Conservation (phyloP, 2,329 filamentous ascomycete species). For the Pyrenophora seminiperda region DNA sequence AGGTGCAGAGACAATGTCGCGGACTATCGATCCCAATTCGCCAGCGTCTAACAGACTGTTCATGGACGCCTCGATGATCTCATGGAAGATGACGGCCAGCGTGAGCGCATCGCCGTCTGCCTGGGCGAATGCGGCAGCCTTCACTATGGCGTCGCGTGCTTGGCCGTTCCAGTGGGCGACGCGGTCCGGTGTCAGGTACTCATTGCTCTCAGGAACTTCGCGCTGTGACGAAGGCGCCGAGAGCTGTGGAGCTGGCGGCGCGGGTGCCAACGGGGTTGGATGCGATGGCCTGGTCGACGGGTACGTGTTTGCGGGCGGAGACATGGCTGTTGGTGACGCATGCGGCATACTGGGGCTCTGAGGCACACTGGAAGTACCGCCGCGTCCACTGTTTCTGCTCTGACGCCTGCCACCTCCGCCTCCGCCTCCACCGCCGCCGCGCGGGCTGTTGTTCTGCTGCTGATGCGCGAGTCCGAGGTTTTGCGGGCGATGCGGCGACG, state of each 20-base stretch:
- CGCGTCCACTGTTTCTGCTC: slow-evolving; percentile 36
- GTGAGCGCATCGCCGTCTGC: slow-evolving; percentile 70
- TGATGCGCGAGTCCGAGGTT: slow-evolving; percentile 58
- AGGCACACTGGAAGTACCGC: slow-evolving; percentile 34
- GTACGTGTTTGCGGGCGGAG: slow-evolving; percentile 31
- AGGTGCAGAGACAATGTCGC: slow-evolving; percentile 69
- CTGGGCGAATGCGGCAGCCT: slow-evolving; percentile 67
- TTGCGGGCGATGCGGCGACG: slow-evolving; percentile 59
- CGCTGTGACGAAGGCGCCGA: slow-evolving; percentile 15
- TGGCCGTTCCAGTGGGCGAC: slow-evolving; percentile 69
- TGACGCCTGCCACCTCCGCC: slow-evolving; percentile 35
- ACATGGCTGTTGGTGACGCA: slow-evolving; percentile 41
- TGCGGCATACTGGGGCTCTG: slow-evolving; percentile 39
- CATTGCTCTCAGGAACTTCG: slow-evolving; percentile 66
- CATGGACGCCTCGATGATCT: slow-evolving; percentile 77
- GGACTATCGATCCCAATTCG: slow-evolving; percentile 74
- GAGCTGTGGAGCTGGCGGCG: slow-evolving; percentile 45
- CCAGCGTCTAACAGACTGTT: slow-evolving; percentile 68
- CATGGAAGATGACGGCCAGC: slow-evolving; percentile 78
- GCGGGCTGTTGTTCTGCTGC: slow-evolving; percentile 35
- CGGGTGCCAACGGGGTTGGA: neutral
- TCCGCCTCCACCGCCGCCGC: slow-evolving; percentile 35
- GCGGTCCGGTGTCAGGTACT: slow-evolving; percentile 73
- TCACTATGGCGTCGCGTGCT: slow-evolving; percentile 70
- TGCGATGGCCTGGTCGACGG: slow-evolving; percentile 24